Base-by-base conservation (phyloP, 164 flowering plant genomes). In the Nelumbo lutea region DNA sequence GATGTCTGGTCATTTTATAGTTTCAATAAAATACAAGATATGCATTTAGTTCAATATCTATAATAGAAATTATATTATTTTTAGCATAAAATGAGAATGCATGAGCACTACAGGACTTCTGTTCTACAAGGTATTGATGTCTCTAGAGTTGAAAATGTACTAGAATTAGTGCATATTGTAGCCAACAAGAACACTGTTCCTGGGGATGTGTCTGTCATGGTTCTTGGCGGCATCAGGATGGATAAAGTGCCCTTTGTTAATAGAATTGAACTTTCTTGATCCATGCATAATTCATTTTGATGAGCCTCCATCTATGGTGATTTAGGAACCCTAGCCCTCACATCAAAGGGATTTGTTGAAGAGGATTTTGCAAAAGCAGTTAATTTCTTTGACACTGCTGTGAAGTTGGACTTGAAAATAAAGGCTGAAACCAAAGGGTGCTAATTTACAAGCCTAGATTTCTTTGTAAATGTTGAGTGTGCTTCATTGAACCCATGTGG, bases 211-310 rank as follows among this genome's bases (percentile, higher is more conserved):
- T 85, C 85, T 73, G 99, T 98, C 68, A 96, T 96, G 98, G 97
- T 93, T 78, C 99, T 98, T 80, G 99, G 99, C 72, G 99, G 99
- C 83, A 95, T 95, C 77, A 82, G 97, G 62, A 95, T 95, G 97
- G 99, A 97, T 95, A 83, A 44, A 70, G 44, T 9, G 61, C 59
- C 59, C 56, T 56, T 55, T 6, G 3, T 46, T 46, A 6, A 46
- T 6, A 3, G 6, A 46, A 46, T 46, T n/a, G n/a, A n/a, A n/a
- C n/a, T n/a, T n/a, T n/a, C n/a, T 46, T 46, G 48, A 6, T 46
- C 3, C 6, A 42, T 45, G 39, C 53, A 14, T 43, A 57, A 69
- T 45, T 41, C 10, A 38, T 45, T 43, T 48, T 68, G 63, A 60
- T 61, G 48, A 45, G 55, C 57, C 64, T n/a, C n/a, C 44, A 27